phyloP scores from a whole-genome alignment of 164 flowering plant genomes.

The Tetrastigma voinierianum region DNA sequence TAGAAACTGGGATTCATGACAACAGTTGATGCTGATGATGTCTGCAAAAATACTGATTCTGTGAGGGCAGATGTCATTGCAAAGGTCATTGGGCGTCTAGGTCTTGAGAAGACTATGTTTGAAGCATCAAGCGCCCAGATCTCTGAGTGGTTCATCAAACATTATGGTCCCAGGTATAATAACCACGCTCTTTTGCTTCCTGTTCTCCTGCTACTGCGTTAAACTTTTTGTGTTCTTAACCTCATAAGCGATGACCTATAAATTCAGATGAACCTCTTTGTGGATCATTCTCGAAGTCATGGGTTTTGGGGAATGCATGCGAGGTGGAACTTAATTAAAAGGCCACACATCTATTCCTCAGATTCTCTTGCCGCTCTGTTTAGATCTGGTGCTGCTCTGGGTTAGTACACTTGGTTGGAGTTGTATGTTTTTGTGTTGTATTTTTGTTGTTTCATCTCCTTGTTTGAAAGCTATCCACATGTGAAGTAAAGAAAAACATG shows the following conservation, averaged over 20 bases:
- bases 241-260: not conserved
- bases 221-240: not conserved
- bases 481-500: too few relatives aligned
- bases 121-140: constrained; percentile 69
- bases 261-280: constrained; percentile 83
- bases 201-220: not conserved
- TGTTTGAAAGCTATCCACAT: not conserved
- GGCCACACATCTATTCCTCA: constrained; percentile 48
- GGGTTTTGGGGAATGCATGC: constrained; percentile 85
- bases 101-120: constrained; percentile 94
- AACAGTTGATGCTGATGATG: constrained; percentile 87
- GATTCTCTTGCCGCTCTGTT: constrained; percentile 40
- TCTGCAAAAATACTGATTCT: constrained; percentile 63
- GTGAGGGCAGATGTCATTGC: constrained; percentile 77
- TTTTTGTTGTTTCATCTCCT: not conserved
- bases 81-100: constrained; percentile 84
- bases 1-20: constrained; percentile 99
- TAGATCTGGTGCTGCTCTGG: constrained; percentile 10
- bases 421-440: not conserved
- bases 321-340: constrained; percentile 74
- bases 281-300: constrained; percentile 87
- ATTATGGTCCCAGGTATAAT: constrained; percentile 82
- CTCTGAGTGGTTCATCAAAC: constrained; percentile 84
- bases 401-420: not conserved
- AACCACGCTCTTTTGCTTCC: not conserved